These are phyloP conservation scores for Clavispora fructus DNA, from an alignment of 805 yeast species.

Conservation along the genomic window DNA sequence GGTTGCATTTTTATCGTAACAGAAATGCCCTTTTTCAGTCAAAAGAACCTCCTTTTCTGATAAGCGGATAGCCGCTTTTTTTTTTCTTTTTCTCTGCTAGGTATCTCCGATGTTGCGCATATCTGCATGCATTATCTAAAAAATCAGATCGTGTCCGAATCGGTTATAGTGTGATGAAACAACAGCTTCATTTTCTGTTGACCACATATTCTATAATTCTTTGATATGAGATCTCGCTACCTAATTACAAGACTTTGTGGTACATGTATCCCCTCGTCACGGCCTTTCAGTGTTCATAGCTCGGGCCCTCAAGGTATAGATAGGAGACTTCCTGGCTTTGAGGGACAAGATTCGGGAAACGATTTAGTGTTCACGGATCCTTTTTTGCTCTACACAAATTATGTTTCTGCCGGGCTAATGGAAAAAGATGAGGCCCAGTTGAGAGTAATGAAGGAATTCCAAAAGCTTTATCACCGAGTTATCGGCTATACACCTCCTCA, in stretches of 20 bases:
- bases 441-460: slow-evolving; percentile 60
- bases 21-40: too few relatives aligned
- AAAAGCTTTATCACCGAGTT: slow-evolving; percentile 51
- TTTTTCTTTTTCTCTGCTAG: background rate
- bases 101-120: background rate
- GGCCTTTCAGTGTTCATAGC: background rate
- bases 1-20: too few relatives aligned
- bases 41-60: too few relatives aligned
- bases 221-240: background rate
- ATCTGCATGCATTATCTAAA: background rate
- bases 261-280: too few relatives aligned
- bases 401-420: slow-evolving; percentile 47
- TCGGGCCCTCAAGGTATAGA: slow-evolving; percentile 35
- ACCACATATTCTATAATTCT: background rate
- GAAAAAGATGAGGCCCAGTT: slow-evolving; percentile 54
- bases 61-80: too few relatives aligned
- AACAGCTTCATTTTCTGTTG: background rate
- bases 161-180: background rate
- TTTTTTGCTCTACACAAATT: slow-evolving; percentile 47
- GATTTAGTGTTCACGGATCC: slow-evolving; percentile 57
- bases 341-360: background rate
- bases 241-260: background rate
- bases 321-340: slow-evolving; percentile 26
- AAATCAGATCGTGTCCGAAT: background rate
- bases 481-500: slow-evolving; percentile 55